These are phyloP conservation scores for Suhomyces taliae DNA, from an alignment of 1,139 yeast species.

Conservation along the genomic window DNA sequence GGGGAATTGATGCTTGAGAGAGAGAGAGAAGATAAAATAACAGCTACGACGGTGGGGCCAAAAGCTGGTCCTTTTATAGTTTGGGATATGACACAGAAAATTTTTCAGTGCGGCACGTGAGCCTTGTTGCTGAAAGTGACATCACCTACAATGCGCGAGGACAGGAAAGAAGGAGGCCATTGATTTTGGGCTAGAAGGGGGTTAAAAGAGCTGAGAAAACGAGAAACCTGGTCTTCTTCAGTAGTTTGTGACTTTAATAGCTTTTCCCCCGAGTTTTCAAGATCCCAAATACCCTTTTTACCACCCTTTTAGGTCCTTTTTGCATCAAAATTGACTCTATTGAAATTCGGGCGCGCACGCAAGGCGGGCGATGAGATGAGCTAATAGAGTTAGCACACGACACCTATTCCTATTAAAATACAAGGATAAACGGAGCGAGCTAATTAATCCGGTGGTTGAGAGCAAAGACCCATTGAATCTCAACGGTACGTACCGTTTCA, in stretches of 20 bases:
- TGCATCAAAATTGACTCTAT: neutral
- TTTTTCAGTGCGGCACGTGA: constrained; percentile 4
- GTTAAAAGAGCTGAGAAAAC: neutral
- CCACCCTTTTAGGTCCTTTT: neutral
- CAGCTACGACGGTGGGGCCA: constrained; percentile 5
- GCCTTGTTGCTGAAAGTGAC: neutral
- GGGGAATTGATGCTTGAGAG: constrained; percentile 14
- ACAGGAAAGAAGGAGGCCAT: neutral
- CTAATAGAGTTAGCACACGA: constrained; percentile 3
- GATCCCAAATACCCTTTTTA: too few species aligned
- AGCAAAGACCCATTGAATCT: too few species aligned
- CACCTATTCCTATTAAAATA: neutral
- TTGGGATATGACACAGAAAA: constrained; percentile 1
- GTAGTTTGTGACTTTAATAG: too few species aligned
- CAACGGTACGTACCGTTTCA: too few species aligned
- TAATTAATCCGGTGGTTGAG: too few species aligned
- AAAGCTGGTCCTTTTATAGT: constrained; percentile 5
- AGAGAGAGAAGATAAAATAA: constrained; percentile 13
- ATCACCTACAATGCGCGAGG: constrained; percentile 8
- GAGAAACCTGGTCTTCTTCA: neutral
- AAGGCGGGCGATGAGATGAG: constrained; percentile 9
- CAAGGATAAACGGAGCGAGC: too few species aligned
- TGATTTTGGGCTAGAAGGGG: neutral
- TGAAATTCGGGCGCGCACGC: too few species aligned
- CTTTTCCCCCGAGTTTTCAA: too few species aligned